phyloP scores from a whole-genome alignment of 1,139 yeast genomes.

The Neolecta irregularis region DNA sequence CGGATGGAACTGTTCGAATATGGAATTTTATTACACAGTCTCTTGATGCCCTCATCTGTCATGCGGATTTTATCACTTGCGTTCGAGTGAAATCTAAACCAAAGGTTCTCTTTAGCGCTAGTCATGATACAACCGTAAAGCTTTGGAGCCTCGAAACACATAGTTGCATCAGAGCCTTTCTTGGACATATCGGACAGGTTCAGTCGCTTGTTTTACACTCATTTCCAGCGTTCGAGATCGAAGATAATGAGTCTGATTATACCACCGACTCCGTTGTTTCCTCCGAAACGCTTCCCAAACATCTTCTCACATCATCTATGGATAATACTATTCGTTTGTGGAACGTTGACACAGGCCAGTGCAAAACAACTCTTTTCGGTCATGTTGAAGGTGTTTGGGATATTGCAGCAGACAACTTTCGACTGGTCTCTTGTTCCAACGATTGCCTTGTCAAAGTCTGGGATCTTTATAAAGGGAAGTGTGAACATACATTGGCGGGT shows the following conservation, averaged over 20 bases:
- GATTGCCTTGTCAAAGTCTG: conserved; percentile 97
- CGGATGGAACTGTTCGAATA: conserved; percentile 78
- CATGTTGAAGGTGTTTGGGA: conserved; percentile 98
- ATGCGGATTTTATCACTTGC: conserved; percentile 78
- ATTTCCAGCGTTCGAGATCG: not conserved
- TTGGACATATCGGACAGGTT: conserved; percentile 37
- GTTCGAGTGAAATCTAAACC: conserved; percentile 75
- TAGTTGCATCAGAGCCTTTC: conserved; percentile 62
- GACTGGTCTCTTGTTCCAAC: conserved; percentile 89
- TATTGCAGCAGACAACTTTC: conserved; percentile 82
- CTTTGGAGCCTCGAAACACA: conserved; percentile 88
- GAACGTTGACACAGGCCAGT: conserved; percentile 60
- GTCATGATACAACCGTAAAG: conserved; percentile 80
- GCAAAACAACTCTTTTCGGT: conserved; percentile 69
- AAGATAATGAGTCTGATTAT: conserved; percentile 34
- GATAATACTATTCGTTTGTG: conserved; percentile 41
- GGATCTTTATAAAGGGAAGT: conserved; percentile 81
- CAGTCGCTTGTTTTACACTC: conserved; percentile 12
- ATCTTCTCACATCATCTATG: conserved; percentile 10
- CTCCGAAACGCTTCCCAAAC: conserved; percentile 6
- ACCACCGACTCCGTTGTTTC: too few species aligned
- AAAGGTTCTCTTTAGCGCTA: conserved; percentile 66
- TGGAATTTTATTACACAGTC: conserved; percentile 94
- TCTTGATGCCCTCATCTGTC: conserved; percentile 85
- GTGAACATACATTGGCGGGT: conserved; percentile 88